Conservation (phyloP, 2,329 filamentous ascomycete species). For the Penicillium sp. region DNA sequence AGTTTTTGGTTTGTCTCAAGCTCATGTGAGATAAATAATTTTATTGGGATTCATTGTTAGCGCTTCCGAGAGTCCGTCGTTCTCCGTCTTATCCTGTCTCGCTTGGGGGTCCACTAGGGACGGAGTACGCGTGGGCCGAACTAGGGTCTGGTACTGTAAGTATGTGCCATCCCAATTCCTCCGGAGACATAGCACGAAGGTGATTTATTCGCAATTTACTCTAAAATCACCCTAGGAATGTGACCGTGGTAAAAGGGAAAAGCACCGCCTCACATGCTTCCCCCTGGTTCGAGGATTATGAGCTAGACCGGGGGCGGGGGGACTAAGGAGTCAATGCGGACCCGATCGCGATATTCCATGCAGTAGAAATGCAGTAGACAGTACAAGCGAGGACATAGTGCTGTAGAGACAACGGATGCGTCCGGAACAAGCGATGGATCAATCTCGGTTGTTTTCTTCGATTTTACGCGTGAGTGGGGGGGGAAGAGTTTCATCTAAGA, state of each 20-base stretch:
- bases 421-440: neutral
- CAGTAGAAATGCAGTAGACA: neutral
- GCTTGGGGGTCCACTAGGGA: neutral
- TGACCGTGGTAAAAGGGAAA: neutral
- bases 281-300: neutral
- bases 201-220: neutral
- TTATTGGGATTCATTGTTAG: neutral
- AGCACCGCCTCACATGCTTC: constrained; percentile 1
- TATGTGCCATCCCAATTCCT: neutral
- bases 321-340: neutral
- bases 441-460: neutral
- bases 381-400: constrained; percentile 4
- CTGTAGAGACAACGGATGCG: neutral
- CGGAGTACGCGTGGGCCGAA: neutral
- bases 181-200: neutral
- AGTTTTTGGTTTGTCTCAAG: neutral
- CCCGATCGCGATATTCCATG: constrained; percentile 6
- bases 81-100: neutral
- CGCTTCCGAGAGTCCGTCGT: neutral
- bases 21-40: neutral
- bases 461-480: neutral
- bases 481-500: neutral
- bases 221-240: constrained; percentile 4
- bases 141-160: neutral
- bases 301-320: constrained; percentile 2